Conservation (phyloP, 2,329 filamentous ascomycete genomes). For the Madurella mycetomatis region DNA sequence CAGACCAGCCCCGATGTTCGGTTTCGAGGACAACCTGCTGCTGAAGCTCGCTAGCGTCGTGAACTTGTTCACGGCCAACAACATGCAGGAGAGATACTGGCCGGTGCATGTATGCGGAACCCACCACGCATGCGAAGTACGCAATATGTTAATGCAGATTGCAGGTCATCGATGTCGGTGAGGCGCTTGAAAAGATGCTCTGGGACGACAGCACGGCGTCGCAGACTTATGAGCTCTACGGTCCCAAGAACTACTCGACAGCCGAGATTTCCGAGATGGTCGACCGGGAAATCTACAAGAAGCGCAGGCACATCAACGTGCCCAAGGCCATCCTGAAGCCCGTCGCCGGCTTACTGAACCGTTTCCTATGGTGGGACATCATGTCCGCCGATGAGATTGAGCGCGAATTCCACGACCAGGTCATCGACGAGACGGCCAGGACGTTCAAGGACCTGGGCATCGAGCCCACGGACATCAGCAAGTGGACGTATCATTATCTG, state of each 20-base stretch:
- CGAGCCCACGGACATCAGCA: conserved; percentile 77
- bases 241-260: conserved; percentile 87
- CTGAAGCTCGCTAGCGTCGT: conserved; percentile 75
- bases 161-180: conserved; percentile 82
- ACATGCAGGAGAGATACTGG: conserved; percentile 86
- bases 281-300: conserved; percentile 87
- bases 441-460: conserved; percentile 93
- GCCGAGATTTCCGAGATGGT: conserved; percentile 82
- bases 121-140: background rate
- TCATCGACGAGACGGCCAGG: conserved; percentile 85
- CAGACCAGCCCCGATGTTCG: conserved; percentile 87
- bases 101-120: conserved; percentile 72
- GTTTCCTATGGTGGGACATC: conserved; percentile 81
- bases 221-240: conserved; percentile 91
- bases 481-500: conserved; percentile 90
- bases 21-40: conserved; percentile 89
- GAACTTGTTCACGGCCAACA: conserved; percentile 85
- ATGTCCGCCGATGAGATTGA: conserved; percentile 82
- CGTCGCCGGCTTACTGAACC: conserved; percentile 69
- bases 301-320: conserved; percentile 84
- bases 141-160: conserved; percentile 1
- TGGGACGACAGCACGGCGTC: conserved; percentile 86
- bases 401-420: conserved; percentile 87
- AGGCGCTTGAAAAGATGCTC: conserved; percentile 83
- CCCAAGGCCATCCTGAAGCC: conserved; percentile 78